Percentiles rank a stretch among this genome's conserved stretches.
Conservation (phyloP, 345 rosid genomes). For the Gossypium stocksii region DNA sequence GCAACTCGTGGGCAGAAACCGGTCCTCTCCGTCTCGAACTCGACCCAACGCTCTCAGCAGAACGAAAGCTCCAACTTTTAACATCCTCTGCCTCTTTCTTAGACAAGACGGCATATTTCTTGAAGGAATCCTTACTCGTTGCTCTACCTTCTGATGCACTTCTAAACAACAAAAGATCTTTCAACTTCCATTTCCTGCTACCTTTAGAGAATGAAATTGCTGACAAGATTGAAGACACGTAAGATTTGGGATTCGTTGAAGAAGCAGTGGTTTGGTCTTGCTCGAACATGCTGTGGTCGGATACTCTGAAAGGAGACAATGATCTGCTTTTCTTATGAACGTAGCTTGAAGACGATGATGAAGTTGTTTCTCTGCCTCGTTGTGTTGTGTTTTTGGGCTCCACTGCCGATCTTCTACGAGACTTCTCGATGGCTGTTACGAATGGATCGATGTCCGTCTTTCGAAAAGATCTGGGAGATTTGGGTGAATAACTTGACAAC, state of each 20-base stretch:
- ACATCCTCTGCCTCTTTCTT: constrained; percentile 47
- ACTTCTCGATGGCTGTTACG: constrained; percentile 35
- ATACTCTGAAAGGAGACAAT: constrained; percentile 69
- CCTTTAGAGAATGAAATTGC: constrained; percentile 56
- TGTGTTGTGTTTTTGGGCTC: not conserved
- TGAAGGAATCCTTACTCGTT: constrained; percentile 40
- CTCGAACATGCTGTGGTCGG: constrained; percentile 46
- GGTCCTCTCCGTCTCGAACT: constrained; percentile 37
- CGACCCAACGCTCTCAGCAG: constrained; percentile 53
- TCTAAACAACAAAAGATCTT: constrained; percentile 70
- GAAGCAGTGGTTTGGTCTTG: constrained; percentile 32
- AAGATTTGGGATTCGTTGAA: constrained; percentile 32
- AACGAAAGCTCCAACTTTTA: constrained; percentile 56
- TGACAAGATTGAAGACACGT: constrained; percentile 52
- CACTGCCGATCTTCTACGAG: constrained; percentile 16
- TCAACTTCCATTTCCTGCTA: constrained; percentile 75
- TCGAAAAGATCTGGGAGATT: constrained; percentile 40
- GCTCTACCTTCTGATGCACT: constrained; percentile 94
- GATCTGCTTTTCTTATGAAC: constrained; percentile 69
- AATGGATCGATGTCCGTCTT: constrained; percentile 34
- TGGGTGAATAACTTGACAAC: constrained; percentile 36
- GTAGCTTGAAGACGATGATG: constrained; percentile 13
- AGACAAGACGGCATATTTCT: constrained; percentile 45
- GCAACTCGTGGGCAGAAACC: constrained; percentile 79
- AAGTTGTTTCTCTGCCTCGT: constrained; percentile 30